phyloP scores from a whole-genome alignment of 83 land plant species.

The Diphasiastrum complanatum region DNA sequence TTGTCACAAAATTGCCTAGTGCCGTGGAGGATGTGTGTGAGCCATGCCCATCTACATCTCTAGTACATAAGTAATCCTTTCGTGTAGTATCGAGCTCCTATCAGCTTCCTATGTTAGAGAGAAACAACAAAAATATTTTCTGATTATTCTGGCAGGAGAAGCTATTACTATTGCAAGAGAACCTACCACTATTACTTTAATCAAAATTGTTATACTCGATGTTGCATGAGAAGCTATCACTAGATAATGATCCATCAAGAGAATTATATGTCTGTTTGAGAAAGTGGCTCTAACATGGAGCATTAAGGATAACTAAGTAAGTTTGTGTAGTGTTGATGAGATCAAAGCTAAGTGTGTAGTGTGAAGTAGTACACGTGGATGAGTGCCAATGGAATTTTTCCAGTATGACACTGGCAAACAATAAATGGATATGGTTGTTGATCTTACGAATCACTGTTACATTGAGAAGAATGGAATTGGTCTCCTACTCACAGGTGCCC shows the following conservation, averaged over 20 bases:
- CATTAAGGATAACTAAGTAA: no score
- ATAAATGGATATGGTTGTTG: background rate
- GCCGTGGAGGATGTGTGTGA: constrained; percentile 72
- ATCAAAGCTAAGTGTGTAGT: no score
- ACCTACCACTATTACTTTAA: no score
- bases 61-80: constrained; percentile 55
- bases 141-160: no score
- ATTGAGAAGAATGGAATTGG: constrained; percentile 40
- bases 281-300: background rate
- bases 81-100: constrained; percentile 63
- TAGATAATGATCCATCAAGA: background rate
- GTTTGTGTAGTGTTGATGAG: no score
- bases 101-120: constrained; percentile 39
- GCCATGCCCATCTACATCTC: constrained; percentile 71
- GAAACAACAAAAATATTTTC: no score
- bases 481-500: constrained; percentile 58
- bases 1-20: constrained; percentile 48
- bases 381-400: no score
- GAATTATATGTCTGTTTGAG: background rate
- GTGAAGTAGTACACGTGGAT: background rate
- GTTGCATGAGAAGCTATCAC: background rate
- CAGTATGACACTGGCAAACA: background rate
- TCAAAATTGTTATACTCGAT: background rate
- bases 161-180: no score
- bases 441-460: constrained; percentile 40